Evolutionary conservation across 331 rosid species (phyloP).

Genomic region (Quercus lobata): DNA sequence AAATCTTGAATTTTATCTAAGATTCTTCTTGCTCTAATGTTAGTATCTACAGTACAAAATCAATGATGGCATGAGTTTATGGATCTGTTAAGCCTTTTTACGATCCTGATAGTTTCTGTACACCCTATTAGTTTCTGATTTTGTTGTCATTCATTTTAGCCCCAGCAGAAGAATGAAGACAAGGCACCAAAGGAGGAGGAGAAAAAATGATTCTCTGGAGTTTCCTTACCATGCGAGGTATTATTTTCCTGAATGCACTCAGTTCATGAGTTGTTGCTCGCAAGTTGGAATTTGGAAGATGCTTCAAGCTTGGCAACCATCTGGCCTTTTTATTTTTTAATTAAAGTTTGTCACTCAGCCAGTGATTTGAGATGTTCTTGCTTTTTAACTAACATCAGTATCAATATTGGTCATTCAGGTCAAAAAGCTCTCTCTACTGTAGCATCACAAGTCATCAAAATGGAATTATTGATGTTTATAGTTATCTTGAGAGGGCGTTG

Average conservation of each 20-base stretch:
- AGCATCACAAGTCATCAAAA: not conserved
- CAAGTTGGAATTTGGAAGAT: not conserved
- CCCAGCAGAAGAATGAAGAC: conserved; percentile 42
- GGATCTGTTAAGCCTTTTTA: not conserved
- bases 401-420: conserved; percentile 15
- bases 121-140: conserved; percentile 4
- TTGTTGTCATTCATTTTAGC: conserved; percentile 12
- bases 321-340: not conserved
- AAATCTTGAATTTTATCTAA: not conserved
- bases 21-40: no score
- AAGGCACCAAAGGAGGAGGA: conserved; percentile 26
- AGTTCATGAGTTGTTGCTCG: not conserved
- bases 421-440: not conserved
- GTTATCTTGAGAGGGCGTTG: conserved; percentile 1
- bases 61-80: not conserved
- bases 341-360: not conserved
- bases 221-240: not conserved
- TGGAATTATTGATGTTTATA: conserved; percentile 13
- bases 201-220: not conserved
- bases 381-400: conserved; percentile 5
- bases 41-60: no score
- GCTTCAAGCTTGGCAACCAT: not conserved
- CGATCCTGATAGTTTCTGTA: not conserved
- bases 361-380: not conserved
- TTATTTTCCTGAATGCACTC: not conserved